These are phyloP conservation scores for Sphaerulina vaccinii DNA, from an alignment of 2,329 filamentous ascomycete species.

Conservation along the genomic window DNA sequence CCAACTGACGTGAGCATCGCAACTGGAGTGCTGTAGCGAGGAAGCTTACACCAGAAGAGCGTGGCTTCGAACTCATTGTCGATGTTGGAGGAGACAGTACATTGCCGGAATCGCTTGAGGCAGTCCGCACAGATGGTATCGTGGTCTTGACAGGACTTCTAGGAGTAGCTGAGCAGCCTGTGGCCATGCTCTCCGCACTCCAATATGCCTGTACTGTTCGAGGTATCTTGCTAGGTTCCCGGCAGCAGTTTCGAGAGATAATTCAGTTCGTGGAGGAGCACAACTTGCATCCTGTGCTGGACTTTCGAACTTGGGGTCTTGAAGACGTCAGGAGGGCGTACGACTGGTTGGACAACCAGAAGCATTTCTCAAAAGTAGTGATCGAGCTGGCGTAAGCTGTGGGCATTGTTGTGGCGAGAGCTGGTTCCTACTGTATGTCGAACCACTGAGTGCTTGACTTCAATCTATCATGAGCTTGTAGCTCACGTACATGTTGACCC, in stretches of 20 bases:
- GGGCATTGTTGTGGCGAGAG: too few relatives aligned
- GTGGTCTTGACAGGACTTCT: slow-evolving; percentile 28
- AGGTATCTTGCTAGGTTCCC: slow-evolving; percentile 23
- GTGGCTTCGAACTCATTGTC: slow-evolving; percentile 59
- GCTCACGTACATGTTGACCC: too few relatives aligned
- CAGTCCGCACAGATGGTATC: slow-evolving; percentile 40
- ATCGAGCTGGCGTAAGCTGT: slow-evolving; percentile 17
- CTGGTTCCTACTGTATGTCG: too few relatives aligned
- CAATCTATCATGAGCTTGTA: too few relatives aligned
- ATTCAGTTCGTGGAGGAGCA: slow-evolving; percentile 24
- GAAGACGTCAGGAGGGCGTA: slow-evolving; percentile 33
- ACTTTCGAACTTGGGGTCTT: slow-evolving; percentile 40
- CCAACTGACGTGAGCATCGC: slow-evolving; percentile 52
- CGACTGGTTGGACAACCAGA: slow-evolving; percentile 28
- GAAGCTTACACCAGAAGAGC: slow-evolving; percentile 43
- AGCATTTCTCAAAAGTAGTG: slow-evolving; percentile 37
- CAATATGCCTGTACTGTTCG: slow-evolving; percentile 21
- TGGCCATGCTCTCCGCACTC: slow-evolving; percentile 21
- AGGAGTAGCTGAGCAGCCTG: slow-evolving; percentile 13
- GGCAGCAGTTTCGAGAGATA: slow-evolving; percentile 22
- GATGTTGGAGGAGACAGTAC: slow-evolving; percentile 57
- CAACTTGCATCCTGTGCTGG: slow-evolving; percentile 31
- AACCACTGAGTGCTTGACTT: too few relatives aligned
- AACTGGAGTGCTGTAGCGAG: slow-evolving; percentile 53
- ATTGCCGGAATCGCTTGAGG: slow-evolving; percentile 36